Conservation (phyloP, 768 basidiomycete species). For the Pisolithus marmoratus region DNA sequence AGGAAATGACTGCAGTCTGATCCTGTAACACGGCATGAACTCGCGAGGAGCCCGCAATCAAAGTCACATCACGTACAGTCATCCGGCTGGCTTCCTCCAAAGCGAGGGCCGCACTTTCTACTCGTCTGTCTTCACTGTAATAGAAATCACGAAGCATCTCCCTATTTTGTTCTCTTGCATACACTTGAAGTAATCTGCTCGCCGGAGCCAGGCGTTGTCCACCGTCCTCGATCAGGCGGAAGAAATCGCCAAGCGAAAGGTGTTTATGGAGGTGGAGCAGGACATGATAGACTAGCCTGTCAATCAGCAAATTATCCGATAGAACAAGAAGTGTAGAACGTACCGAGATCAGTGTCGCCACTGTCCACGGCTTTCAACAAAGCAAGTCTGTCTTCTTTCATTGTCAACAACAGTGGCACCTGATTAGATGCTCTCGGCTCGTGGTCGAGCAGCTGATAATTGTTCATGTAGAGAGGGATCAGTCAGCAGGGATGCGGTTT, state of each 20-base stretch:
- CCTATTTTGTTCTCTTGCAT: slow-evolving; percentile 83
- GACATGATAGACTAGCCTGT: slow-evolving; percentile 78
- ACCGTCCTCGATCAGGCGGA: slow-evolving; percentile 89
- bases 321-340: slow-evolving; percentile 11
- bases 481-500: neutral
- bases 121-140: slow-evolving; percentile 93
- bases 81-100: slow-evolving; percentile 75
- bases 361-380: slow-evolving; percentile 88
- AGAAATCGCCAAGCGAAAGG: slow-evolving; percentile 85
- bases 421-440: slow-evolving; percentile 87
- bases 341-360: slow-evolving; percentile 92
- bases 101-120: slow-evolving; percentile 87
- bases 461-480: neutral
- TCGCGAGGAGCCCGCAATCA: neutral
- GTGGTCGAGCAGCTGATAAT: slow-evolving; percentile 74
- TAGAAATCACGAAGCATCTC: slow-evolving; percentile 95
- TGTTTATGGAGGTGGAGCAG: slow-evolving; percentile 81
- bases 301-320: neutral
- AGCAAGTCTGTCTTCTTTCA: slow-evolving; percentile 92
- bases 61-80: slow-evolving; percentile 37
- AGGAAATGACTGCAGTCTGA: slow-evolving; percentile 58
- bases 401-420: slow-evolving; percentile 84
- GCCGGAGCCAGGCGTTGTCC: slow-evolving; percentile 71
- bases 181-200: slow-evolving; percentile 77
- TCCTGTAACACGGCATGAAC: slow-evolving; percentile 45